Conservation (phyloP, 1,139 yeast species). For the Debaryomycetaceae sp. region DNA sequence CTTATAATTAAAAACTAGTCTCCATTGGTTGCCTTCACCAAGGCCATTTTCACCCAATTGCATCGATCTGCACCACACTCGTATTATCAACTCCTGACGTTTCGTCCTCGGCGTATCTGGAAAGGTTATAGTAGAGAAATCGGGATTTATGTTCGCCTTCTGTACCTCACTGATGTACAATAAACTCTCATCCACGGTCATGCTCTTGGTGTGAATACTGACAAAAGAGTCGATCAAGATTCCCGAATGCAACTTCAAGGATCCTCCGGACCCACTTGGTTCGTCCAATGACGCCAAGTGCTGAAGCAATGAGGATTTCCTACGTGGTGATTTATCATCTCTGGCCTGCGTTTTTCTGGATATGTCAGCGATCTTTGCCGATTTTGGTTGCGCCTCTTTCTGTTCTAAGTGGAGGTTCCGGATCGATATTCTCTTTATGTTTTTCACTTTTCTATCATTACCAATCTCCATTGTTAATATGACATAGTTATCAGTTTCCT, state of each 20-base stretch:
- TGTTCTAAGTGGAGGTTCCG: slow-evolving; percentile 12
- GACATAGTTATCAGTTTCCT: background rate
- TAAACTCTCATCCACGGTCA: slow-evolving; percentile 11
- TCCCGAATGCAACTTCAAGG: slow-evolving; percentile 9
- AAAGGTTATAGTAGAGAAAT: slow-evolving; percentile 25
- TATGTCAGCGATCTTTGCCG: background rate
- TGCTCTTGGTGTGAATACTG: slow-evolving; percentile 17
- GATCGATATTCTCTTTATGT: slow-evolving; percentile 13
- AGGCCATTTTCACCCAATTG: slow-evolving; percentile 1
- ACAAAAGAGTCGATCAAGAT: slow-evolving; percentile 26
- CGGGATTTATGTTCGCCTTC: slow-evolving; percentile 22
- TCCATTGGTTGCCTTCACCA: slow-evolving; percentile 16
- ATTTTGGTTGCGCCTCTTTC: background rate
- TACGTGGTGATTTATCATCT: background rate
- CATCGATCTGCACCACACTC: slow-evolving; percentile 20
- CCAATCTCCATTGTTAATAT: slow-evolving; percentile 4
- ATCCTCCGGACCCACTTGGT: slow-evolving; percentile 10
- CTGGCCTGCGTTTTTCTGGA: background rate
- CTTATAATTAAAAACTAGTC: slow-evolving; percentile 15
- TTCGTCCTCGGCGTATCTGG: slow-evolving; percentile 17
- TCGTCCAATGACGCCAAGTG: slow-evolving; percentile 10
- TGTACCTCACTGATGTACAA: slow-evolving; percentile 38
- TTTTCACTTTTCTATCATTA: slow-evolving; percentile 8
- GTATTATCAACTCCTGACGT: slow-evolving; percentile 14
- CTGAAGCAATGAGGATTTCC: slow-evolving; percentile 10